These are phyloP conservation scores for Pharus latifolius DNA, from an alignment of 176 grass and related monocot species.

Conservation along the genomic window DNA sequence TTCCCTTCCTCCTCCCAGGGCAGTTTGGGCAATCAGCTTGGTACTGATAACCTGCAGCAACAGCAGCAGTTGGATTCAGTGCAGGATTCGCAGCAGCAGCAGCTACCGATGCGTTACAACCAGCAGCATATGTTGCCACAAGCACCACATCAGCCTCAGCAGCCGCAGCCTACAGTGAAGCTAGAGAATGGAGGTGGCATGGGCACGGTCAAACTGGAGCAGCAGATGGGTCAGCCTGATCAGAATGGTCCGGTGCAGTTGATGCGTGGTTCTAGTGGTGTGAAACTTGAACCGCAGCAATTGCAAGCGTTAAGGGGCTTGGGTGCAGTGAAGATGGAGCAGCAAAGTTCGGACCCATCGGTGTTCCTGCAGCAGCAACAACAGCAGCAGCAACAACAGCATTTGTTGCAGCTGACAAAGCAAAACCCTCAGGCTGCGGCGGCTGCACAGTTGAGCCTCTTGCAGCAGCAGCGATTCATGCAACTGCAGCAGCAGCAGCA, in stretches of 20 bases:
- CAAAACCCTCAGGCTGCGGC: slow-evolving; percentile 67
- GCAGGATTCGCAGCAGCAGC: slow-evolving; percentile 37
- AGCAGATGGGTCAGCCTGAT: slow-evolving; percentile 47
- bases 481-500: slow-evolving; percentile 83
- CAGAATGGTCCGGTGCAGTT: slow-evolving; percentile 38
- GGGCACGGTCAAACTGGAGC: slow-evolving; percentile 64
- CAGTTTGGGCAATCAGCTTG: slow-evolving; percentile 34
- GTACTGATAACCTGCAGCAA: slow-evolving; percentile 9
- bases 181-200: slow-evolving; percentile 42
- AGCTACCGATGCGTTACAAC: slow-evolving; percentile 29
- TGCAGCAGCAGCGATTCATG: slow-evolving; percentile 68
- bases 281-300: slow-evolving; percentile 68
- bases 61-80: slow-evolving; percentile 34
- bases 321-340: slow-evolving; percentile 74
- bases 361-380: slow-evolving; percentile 43
- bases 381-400: slow-evolving; percentile 45
- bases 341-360: slow-evolving; percentile 40
- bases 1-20: slow-evolving; percentile 50
- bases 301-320: slow-evolving; percentile 59
- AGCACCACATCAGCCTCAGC: slow-evolving; percentile 16
- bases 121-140: slow-evolving; percentile 51
- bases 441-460: slow-evolving; percentile 53
- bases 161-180: slow-evolving; percentile 35
- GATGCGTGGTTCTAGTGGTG: slow-evolving; percentile 8
- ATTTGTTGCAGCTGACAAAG: slow-evolving; percentile 61